phyloP scores from a whole-genome alignment of 768 basidiomycete genomes.

The Dacryopinax primogenitus region DNA sequence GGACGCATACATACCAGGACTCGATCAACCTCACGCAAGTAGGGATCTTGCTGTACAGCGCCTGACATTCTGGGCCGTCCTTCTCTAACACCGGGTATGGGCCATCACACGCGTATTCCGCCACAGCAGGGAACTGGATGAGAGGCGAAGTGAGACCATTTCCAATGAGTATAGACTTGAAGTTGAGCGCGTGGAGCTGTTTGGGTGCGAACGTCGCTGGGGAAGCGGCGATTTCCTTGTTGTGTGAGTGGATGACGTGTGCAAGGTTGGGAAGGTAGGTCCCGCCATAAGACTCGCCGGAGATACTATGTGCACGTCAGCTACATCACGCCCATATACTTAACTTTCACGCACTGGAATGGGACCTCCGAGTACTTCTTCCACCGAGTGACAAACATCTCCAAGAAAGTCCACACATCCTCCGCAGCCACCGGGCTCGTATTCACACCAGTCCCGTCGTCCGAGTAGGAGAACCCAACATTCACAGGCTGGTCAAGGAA shows the following conservation, averaged over 20 bases:
- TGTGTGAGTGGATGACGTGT: constrained; percentile 64
- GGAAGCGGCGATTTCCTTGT: constrained; percentile 41
- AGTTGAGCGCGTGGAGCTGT: constrained; percentile 49
- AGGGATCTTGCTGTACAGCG: constrained; percentile 50
- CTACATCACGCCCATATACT: neutral
- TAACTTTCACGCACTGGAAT: constrained; percentile 60
- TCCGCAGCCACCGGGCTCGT: constrained; percentile 75
- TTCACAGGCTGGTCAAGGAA: constrained; percentile 65
- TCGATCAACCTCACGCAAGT: constrained; percentile 63
- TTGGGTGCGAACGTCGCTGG: constrained; percentile 25
- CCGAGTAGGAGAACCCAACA: constrained; percentile 80
- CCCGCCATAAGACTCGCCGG: constrained; percentile 41
- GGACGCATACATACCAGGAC: constrained; percentile 32
- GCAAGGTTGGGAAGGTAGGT: constrained; percentile 80
- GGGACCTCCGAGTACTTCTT: constrained; percentile 54
- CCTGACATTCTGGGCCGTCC: constrained; percentile 49
- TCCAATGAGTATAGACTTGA: constrained; percentile 71
- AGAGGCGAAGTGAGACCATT: constrained; percentile 80
- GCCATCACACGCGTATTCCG: constrained; percentile 65
- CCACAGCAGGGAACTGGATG: constrained; percentile 64
- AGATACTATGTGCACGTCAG: constrained; percentile 25
- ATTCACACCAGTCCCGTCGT: constrained; percentile 59
- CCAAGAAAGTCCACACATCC: constrained; percentile 77
- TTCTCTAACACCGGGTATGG: constrained; percentile 61
- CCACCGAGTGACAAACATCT: constrained; percentile 67